These are phyloP conservation scores for Porcisia hertigi DNA, from an alignment of 208 protist species.

Conservation along the genomic window DNA sequence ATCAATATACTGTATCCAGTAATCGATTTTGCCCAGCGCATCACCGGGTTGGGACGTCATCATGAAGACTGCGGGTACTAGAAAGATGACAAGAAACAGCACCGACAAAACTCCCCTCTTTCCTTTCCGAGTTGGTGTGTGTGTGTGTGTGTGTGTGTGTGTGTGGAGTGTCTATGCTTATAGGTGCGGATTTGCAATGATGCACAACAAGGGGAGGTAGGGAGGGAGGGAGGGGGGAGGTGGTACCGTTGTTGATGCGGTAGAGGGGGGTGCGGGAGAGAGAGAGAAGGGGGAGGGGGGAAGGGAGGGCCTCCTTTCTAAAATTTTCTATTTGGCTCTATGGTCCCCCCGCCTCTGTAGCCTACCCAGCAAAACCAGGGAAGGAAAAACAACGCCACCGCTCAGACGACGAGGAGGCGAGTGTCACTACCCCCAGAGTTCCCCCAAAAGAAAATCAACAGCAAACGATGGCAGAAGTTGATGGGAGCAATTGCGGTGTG, in stretches of 20 bases:
- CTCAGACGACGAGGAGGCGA: background rate
- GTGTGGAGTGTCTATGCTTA: background rate
- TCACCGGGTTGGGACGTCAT: constrained; percentile 44
- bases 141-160: background rate
- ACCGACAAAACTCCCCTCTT: background rate
- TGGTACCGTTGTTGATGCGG: background rate
- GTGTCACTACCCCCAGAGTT: background rate
- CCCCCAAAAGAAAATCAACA: background rate
- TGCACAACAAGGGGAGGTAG: background rate
- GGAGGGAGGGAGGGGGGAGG: background rate
- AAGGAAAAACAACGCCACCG: background rate
- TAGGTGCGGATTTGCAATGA: background rate
- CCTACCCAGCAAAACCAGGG: background rate
- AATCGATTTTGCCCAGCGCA: constrained; percentile 51
- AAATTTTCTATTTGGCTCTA: constrained; percentile 1
- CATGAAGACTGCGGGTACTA: background rate
- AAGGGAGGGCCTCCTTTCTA: background rate
- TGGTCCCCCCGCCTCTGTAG: background rate
- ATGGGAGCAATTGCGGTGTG: background rate
- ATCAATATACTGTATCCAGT: constrained; percentile 67
- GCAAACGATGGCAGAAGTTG: background rate
- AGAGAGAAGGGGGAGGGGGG: background rate
- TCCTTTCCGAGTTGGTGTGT: background rate
- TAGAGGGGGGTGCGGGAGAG: too few species aligned
- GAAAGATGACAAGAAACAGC: background rate